Percentiles rank a stretch among this genome's conserved stretches.
phyloP scores from a whole-genome alignment of 2,329 filamentous ascomycete species.

The Lecanicillium sp. region DNA sequence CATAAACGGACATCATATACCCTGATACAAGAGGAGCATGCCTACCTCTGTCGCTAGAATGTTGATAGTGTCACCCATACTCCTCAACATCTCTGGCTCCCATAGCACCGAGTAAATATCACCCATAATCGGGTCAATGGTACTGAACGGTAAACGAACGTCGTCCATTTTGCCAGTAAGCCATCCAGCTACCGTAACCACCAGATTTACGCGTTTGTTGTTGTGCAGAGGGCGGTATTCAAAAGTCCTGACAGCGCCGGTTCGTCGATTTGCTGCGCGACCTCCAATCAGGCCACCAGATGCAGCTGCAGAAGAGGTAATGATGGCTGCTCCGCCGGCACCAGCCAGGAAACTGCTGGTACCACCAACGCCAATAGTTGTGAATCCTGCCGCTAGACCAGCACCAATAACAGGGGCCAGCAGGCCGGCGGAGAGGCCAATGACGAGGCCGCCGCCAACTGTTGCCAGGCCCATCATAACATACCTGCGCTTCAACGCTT shows the following conservation, averaged over 20 bases:
- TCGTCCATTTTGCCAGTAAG: constrained; percentile 98
- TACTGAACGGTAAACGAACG: constrained; percentile 90
- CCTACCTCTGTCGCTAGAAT: constrained; percentile 97
- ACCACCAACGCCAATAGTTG: constrained; percentile 85
- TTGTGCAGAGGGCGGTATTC: constrained; percentile 96
- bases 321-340: constrained; percentile 85
- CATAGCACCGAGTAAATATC: constrained; percentile 95
- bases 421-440: constrained; percentile 86
- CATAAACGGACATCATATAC: too few species aligned
- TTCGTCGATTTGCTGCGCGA: constrained; percentile 77
- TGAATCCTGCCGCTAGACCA: constrained; percentile 88
- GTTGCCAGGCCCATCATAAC: constrained; percentile 96
- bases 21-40: too few species aligned
- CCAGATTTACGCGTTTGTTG: constrained; percentile 93
- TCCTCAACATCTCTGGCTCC: constrained; percentile 96
- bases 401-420: constrained; percentile 91
- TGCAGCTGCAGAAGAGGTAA: constrained; percentile 80
- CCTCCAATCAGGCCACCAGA: constrained; percentile 83
- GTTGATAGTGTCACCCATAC: constrained; percentile 98
- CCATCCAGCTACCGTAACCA: constrained; percentile 93
- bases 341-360: constrained; percentile 86
- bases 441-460: constrained; percentile 88
- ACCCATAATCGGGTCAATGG: constrained; percentile 94
- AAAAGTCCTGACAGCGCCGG: constrained; percentile 88
- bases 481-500: constrained; percentile 73